A percentile compares a stretch with the other conserved stretches of the same genome.
Conservation (phyloP, 2,329 filamentous ascomycete genomes). For the Shiraia sp. region DNA sequence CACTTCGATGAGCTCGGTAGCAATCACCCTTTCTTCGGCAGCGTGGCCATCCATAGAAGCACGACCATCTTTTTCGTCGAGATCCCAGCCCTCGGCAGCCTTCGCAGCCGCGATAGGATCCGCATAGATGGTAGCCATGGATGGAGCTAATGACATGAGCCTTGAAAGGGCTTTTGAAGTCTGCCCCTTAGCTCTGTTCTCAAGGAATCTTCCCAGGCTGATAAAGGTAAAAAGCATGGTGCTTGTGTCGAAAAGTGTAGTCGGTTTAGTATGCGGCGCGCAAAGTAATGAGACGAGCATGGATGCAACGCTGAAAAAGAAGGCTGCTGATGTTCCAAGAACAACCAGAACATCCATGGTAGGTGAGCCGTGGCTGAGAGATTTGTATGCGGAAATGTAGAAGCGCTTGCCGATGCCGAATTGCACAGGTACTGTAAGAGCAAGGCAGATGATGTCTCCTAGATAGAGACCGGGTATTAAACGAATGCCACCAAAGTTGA, state of each 20-base stretch:
- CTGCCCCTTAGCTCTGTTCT: conserved; percentile 94
- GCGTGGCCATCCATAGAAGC: conserved; percentile 59
- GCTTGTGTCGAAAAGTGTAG: conserved; percentile 94
- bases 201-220: conserved; percentile 84
- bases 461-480: conserved; percentile 78
- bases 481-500: conserved; percentile 77
- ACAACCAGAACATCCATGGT: conserved; percentile 98
- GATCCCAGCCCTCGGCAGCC: conserved; percentile 77
- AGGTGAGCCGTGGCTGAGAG: conserved; percentile 83
- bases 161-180: conserved; percentile 91
- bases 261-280: conserved; percentile 77
- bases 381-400: conserved; percentile 92
- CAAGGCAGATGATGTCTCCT: conserved; percentile 81
- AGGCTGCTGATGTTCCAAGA: conserved; percentile 89
- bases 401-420: conserved; percentile 96
- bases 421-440: conserved; percentile 88
- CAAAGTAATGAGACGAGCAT: conserved; percentile 81
- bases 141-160: conserved; percentile 93
- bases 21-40: conserved; percentile 82
- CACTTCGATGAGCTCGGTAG: conserved; percentile 91
- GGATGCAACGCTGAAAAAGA: conserved; percentile 88
- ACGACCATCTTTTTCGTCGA: conserved; percentile 50
- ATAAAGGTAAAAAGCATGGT: conserved; percentile 98
- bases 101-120: conserved; percentile 95
- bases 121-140: conserved; percentile 94